These are phyloP conservation scores for Ganoderma meredithae DNA, from an alignment of 1,284 basidiomycete genomes.

Conservation along the genomic window DNA sequence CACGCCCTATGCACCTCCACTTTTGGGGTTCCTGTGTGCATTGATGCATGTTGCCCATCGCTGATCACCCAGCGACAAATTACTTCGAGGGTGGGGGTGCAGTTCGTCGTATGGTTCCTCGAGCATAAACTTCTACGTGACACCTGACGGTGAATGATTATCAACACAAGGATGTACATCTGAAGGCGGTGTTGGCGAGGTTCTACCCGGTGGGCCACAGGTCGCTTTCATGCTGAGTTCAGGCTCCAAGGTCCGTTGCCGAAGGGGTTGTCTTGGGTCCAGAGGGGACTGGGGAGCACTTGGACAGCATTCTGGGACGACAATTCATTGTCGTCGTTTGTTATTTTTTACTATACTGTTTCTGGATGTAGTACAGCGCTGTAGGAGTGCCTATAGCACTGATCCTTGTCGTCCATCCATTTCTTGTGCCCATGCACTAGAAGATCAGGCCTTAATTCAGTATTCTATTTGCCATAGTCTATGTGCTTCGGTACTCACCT, in stretches of 20 bases:
- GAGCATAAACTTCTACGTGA: constrained; percentile 55
- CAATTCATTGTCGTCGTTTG: background rate
- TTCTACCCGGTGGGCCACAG: constrained; percentile 58
- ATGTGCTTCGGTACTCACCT: background rate
- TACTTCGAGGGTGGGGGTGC: constrained; percentile 65
- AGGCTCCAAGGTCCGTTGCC: constrained; percentile 26
- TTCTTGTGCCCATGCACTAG: background rate
- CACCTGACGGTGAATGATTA: constrained; percentile 66
- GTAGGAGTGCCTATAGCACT: background rate
- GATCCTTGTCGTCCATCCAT: background rate
- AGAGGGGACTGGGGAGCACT: constrained; percentile 2
- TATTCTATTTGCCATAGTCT: background rate
- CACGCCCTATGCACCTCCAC: constrained; percentile 44
- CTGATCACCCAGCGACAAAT: constrained; percentile 39
- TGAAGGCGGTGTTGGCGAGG: constrained; percentile 62
- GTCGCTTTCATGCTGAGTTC: constrained; percentile 43
- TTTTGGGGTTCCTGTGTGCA: constrained; percentile 45
- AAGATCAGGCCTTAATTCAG: background rate
- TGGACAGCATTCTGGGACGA: background rate
- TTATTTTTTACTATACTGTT: background rate
- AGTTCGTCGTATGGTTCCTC: constrained; percentile 69
- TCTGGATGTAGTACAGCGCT: background rate
- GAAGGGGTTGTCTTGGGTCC: constrained; percentile 13
- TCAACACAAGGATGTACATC: constrained; percentile 73
- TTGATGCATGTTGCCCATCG: background rate